Conservation (phyloP, 768 basidiomycete species). For the Phaffia tasmanica region DNA sequence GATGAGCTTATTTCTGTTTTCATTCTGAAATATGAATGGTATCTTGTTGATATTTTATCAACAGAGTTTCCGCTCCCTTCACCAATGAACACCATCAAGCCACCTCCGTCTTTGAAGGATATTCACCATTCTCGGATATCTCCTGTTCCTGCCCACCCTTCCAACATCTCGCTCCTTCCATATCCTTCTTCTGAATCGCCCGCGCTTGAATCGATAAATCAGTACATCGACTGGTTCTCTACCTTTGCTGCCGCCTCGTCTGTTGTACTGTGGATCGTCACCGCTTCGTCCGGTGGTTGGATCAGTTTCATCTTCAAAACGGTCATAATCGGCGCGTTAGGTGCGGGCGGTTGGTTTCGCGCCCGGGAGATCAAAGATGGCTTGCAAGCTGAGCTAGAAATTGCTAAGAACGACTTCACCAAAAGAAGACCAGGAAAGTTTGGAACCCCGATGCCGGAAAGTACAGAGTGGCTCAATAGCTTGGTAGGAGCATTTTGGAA, state of each 20-base stretch:
- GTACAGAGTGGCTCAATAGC: conserved; percentile 58
- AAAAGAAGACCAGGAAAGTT: conserved; percentile 41
- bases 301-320: conserved; percentile 39
- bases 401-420: conserved; percentile 41
- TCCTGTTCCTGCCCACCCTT: conserved; percentile 27
- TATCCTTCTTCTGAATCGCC: conserved; percentile 40
- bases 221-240: conserved; percentile 37
- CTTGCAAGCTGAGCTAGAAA: conserved; percentile 46
- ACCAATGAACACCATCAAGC: conserved; percentile 5
- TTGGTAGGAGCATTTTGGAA: conserved; percentile 50
- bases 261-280: conserved; percentile 43
- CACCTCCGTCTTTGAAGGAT: background rate
- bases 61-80: conserved; percentile 16
- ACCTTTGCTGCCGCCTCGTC: conserved; percentile 31
- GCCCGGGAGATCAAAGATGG: conserved; percentile 41
- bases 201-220: conserved; percentile 35
- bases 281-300: conserved; percentile 43
- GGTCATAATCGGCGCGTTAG: conserved; percentile 39
- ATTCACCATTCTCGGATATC: conserved; percentile 8
- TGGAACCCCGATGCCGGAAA: conserved; percentile 43
- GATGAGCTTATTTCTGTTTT: background rate
- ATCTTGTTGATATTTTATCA: background rate
- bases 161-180: conserved; percentile 38
- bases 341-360: conserved; percentile 38
- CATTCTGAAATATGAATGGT: background rate